Evolutionary conservation across 306 rosid genomes (phyloP), one percentile per base, ranked within the genome.

Genomic region (Herpetospermum pedunculosum): DNA sequence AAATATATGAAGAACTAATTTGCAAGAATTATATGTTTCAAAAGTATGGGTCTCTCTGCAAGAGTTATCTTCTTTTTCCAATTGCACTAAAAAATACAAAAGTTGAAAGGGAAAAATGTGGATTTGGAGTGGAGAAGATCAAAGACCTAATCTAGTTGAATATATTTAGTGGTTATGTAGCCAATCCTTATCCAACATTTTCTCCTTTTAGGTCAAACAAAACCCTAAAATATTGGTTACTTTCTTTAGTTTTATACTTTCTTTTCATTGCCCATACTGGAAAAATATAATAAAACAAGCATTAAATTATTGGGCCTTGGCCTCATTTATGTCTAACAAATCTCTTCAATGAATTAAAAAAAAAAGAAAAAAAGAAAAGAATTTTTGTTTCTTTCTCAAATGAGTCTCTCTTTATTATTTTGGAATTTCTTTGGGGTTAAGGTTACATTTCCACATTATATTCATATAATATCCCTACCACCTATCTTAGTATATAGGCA

Each of bases 131-230:
- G 64, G 64, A 57, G 9, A 26, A 57, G 64, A 57, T 57, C 64
- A 57, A 57, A 57, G 37, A 57, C 64, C 64, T 29, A 57, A 57
- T 57, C 63, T 57, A 26, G 1, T 26, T 57, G 62, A 57, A 57
- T 57, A 57, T 57, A 57, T 57, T 48, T 55, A 57, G 64, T 57
- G 64, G 64, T 57, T 57, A 13, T 57, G 9, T 57, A 57, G 64
- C 37, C 37, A 26, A 57, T 57, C 64, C 64, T 28, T 57, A 57
- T 57, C 64, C 64, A 57, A 57, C n/a, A 57, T 28, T 28, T 57
- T 57, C 64, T 28, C 28, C 64, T 55, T 57, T 57, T 57, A 57
- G 64, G 37, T 57, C n/a, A 57, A 57, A 28, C n/a, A 57, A 57
- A 57, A 57, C 37, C 18, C 64, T 55, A 55, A 55, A 55, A 55